phyloP scores from a whole-genome alignment of 2,329 filamentous ascomycete species.

The Polytolypa hystricis region DNA sequence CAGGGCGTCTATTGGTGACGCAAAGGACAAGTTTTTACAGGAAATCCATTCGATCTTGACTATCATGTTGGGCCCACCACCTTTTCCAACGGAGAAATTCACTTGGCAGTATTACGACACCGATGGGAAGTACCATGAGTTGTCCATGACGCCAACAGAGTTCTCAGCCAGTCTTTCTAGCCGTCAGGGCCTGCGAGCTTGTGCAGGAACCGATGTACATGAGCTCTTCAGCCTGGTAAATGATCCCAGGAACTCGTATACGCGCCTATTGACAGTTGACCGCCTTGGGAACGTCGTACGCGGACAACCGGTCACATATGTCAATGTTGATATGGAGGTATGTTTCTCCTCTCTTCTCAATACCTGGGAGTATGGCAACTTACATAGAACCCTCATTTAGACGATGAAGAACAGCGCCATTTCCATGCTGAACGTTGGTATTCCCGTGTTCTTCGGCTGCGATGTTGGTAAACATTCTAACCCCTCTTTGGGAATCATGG shows the following conservation, averaged over 20 bases:
- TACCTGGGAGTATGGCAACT: not conserved
- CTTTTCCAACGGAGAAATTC: constrained; percentile 57
- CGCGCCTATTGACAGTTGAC: constrained; percentile 62
- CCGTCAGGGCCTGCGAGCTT: constrained; percentile 46
- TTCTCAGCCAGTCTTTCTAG: constrained; percentile 61
- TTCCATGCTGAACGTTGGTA: constrained; percentile 63
- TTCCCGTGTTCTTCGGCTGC: constrained; percentile 79
- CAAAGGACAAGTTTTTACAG: constrained; percentile 64
- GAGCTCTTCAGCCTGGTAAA: constrained; percentile 72
- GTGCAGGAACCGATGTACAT: constrained; percentile 49
- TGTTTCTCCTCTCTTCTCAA: constrained; percentile 4
- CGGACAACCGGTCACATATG: constrained; percentile 63
- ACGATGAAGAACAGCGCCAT: constrained; percentile 64
- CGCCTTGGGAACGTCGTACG: constrained; percentile 73
- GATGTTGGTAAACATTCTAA: constrained; percentile 80
- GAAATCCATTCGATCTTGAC: constrained; percentile 76
- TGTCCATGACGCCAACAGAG: constrained; percentile 55
- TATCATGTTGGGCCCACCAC: constrained; percentile 69
- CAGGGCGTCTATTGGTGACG: constrained; percentile 32
- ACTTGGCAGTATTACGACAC: constrained; percentile 70
- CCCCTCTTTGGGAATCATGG: constrained; percentile 61
- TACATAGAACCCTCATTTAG: constrained; percentile 9
- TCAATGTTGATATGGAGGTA: constrained; percentile 63
- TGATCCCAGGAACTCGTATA: constrained; percentile 68
- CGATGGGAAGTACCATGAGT: constrained; percentile 50